Evolutionary conservation across 441 rosid species (phyloP).

Genomic region (Iberis amara): DNA sequence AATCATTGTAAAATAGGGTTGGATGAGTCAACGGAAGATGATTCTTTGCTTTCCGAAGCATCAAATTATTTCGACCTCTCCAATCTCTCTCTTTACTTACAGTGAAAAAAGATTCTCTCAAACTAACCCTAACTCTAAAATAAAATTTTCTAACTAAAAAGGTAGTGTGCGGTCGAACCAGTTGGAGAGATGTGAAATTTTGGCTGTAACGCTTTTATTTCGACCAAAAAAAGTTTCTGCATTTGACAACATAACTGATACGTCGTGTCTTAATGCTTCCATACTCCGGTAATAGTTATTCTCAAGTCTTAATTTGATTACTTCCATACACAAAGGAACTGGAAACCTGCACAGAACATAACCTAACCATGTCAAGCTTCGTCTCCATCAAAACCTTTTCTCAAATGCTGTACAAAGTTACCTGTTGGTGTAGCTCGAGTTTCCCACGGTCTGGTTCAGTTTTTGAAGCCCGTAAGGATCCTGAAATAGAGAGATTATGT

Average conservation of each 20-base stretch:
- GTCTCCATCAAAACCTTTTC: conserved; percentile 4
- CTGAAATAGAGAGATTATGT: conserved; percentile 45
- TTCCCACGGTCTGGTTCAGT: conserved; percentile 67
- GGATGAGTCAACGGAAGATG: no score
- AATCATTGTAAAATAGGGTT: background rate
- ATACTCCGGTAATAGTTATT: conserved; percentile 75
- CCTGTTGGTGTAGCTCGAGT: conserved; percentile 77
- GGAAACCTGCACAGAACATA: conserved; percentile 59
- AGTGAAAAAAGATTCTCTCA: conserved; percentile 16
- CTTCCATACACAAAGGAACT: conserved; percentile 70
- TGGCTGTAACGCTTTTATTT: conserved; percentile 47
- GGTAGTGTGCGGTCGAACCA: conserved; percentile 46
- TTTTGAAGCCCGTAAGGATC: conserved; percentile 76
- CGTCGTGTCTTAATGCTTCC: conserved; percentile 75
- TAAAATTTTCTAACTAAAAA: conserved; percentile 31
- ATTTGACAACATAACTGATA: conserved; percentile 58
- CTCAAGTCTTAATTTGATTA: conserved; percentile 69
- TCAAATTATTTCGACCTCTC: conserved; percentile 8
- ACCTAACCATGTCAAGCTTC: conserved; percentile 17
- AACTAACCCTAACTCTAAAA: conserved; percentile 3
- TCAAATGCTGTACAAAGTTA: conserved; percentile 26
- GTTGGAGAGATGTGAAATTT: conserved; percentile 56
- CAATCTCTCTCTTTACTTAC: conserved; percentile 23
- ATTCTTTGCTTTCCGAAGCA: conserved; percentile 1
- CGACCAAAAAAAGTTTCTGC: conserved; percentile 61